Evolutionary conservation across 2,329 filamentous ascomycete species (phyloP).

Genomic region (Pseudocercospora crystallina): DNA sequence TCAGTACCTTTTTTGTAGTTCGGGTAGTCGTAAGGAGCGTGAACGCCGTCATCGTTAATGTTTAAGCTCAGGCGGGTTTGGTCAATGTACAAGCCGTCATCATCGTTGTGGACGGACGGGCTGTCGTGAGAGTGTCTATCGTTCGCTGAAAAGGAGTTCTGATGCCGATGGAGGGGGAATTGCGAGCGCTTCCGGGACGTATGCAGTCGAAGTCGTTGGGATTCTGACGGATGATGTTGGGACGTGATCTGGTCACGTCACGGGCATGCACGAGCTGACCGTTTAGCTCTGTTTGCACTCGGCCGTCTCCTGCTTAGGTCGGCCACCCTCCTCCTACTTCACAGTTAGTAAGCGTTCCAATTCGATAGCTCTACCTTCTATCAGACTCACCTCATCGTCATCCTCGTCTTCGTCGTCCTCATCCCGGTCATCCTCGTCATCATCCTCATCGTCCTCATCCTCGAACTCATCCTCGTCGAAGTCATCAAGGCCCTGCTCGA

Average conservation of each 20-base stretch:
- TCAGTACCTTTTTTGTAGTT: constrained; percentile 1
- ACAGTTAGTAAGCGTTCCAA: constrained; percentile 8
- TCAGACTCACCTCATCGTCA: constrained; percentile 48
- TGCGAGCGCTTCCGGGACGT: constrained; percentile 9
- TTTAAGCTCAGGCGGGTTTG: not conserved
- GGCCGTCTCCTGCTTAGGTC: constrained; percentile 90
- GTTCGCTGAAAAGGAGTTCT: constrained; percentile 3
- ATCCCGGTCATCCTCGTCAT: constrained; percentile 80
- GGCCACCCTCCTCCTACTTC: constrained; percentile 72
- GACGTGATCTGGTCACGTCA: not conserved
- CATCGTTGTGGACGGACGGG: too few relatives aligned
- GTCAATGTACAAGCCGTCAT: constrained; percentile 15
- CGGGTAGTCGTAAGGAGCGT: constrained; percentile 12
- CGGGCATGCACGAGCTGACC: constrained; percentile 7
- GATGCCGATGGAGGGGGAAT: not conserved
- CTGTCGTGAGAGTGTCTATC: constrained; percentile 9
- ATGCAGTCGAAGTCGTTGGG: not conserved
- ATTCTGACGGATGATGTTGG: not conserved
- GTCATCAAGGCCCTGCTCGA: constrained; percentile 88
- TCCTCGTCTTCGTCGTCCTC: constrained; percentile 68
- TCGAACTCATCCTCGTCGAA: constrained; percentile 79
- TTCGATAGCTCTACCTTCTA: too few relatives aligned
- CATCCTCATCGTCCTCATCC: constrained; percentile 90
- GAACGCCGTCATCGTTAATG: not conserved
- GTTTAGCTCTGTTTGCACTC: constrained; percentile 90